phyloP scores from a whole-genome alignment of 768 basidiomycete species.

The Rubroboletus pulcherrimus region DNA sequence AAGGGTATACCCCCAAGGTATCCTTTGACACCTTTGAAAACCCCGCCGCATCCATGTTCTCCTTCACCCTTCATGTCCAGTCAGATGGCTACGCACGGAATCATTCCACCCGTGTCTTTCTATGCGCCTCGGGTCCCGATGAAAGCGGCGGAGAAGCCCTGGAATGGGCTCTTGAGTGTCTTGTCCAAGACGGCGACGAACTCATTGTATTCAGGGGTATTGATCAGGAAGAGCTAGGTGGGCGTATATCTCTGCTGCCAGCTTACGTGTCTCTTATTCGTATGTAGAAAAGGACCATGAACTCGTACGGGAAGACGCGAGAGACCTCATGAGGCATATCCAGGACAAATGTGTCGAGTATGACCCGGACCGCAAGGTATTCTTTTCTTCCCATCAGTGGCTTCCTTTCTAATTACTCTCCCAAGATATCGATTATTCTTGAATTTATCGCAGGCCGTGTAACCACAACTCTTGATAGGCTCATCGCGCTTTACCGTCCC shows the following conservation, averaged over 20 bases:
- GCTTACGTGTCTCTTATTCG: not conserved
- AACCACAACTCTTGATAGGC: constrained; percentile 84
- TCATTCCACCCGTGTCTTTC: constrained; percentile 78
- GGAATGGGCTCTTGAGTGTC: constrained; percentile 85
- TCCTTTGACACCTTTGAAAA: constrained; percentile 90
- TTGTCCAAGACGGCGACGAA: constrained; percentile 89
- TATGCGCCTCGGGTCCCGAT: constrained; percentile 85
- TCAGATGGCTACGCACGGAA: constrained; percentile 74
- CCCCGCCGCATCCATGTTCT: constrained; percentile 76
- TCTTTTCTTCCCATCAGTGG: not conserved
- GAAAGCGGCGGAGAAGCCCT: constrained; percentile 86
- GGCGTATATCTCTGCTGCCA: constrained; percentile 10
- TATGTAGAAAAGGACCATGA: constrained; percentile 69
- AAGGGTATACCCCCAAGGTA: constrained; percentile 44
- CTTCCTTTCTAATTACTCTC: not conserved
- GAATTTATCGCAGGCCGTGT: constrained; percentile 93
- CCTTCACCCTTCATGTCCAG: constrained; percentile 82
- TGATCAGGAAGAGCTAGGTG: constrained; percentile 81
- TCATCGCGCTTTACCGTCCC: constrained; percentile 88
- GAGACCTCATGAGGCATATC: constrained; percentile 74
- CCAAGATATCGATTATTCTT: constrained; percentile 80
- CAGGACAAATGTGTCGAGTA: constrained; percentile 76
- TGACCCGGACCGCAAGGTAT: constrained; percentile 73
- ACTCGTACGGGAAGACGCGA: constrained; percentile 78
- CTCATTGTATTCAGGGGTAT: constrained; percentile 88